These are phyloP conservation scores for Musa beccarii DNA, from an alignment of 176 grass and related monocot genomes.

Conservation along the genomic window DNA sequence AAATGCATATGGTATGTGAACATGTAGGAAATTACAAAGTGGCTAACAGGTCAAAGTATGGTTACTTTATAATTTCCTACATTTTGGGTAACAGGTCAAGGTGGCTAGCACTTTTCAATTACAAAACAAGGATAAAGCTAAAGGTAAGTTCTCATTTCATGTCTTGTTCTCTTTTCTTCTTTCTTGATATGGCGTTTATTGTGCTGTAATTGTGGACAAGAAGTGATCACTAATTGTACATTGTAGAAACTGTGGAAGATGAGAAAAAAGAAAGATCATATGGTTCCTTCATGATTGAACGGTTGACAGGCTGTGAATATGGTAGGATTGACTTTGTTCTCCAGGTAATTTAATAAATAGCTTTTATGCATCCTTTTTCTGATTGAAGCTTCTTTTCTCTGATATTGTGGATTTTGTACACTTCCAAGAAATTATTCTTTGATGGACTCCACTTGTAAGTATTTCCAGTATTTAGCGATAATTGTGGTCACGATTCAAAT, in stretches of 20 bases:
- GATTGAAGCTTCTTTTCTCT: background rate
- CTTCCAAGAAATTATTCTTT: background rate
- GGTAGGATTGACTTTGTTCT: slow-evolving; percentile 85
- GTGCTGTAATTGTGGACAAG: background rate
- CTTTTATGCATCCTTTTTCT: slow-evolving; percentile 5
- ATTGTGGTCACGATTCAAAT: background rate
- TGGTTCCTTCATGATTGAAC: slow-evolving; percentile 90
- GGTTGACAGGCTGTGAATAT: slow-evolving; percentile 58
- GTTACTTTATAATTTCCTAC: background rate
- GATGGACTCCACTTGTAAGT: background rate
- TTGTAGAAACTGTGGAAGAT: slow-evolving; percentile 37
- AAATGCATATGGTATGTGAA: too few relatives aligned
- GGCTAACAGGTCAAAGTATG: too few relatives aligned
- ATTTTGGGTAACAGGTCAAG: slow-evolving; percentile 39
- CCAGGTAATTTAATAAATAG: slow-evolving; percentile 44
- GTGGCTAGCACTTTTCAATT: slow-evolving; percentile 51
- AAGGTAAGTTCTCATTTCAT: slow-evolving; percentile 30
- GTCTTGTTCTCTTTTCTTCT: slow-evolving; percentile 9
- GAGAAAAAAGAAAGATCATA: slow-evolving; percentile 63
- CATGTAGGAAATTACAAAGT: too few relatives aligned
- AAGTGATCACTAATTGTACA: slow-evolving; percentile 17
- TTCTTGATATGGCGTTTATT: background rate
- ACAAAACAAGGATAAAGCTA: slow-evolving; percentile 49
- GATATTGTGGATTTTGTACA: background rate
- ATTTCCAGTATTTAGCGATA: background rate